phyloP scores from a whole-genome alignment of 2,329 filamentous ascomycete genomes.

The Fusarium illudens region DNA sequence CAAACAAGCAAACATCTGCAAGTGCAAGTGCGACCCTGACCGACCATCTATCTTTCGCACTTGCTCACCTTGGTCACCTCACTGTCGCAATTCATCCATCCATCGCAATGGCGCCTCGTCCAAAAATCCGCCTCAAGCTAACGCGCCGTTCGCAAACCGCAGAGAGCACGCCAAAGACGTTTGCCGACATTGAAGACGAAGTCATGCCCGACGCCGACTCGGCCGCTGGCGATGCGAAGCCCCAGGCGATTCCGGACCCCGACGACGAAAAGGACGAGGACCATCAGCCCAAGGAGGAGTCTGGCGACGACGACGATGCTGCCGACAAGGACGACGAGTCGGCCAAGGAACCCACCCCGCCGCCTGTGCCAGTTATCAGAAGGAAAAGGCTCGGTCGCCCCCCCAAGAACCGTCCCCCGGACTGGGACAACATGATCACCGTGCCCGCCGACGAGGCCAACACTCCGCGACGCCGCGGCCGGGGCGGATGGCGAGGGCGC shows the following conservation, averaged over 20 bases:
- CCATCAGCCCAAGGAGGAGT: constrained; percentile 62
- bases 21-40: neutral
- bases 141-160: constrained; percentile 42
- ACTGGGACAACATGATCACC: constrained; percentile 74
- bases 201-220: constrained; percentile 44
- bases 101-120: constrained; percentile 41
- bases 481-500: constrained; percentile 74
- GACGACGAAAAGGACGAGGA: constrained; percentile 55
- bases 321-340: constrained; percentile 53
- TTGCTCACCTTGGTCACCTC: neutral
- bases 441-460: constrained; percentile 63
- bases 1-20: neutral
- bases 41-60: neutral
- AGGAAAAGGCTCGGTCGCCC: constrained; percentile 84
- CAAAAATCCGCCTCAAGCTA: constrained; percentile 46
- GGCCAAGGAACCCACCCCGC: constrained; percentile 62
- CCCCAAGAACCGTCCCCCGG: constrained; percentile 83
- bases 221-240: constrained; percentile 51
- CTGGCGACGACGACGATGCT: constrained; percentile 51
- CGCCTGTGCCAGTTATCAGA: constrained; percentile 70
- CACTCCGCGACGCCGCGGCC: constrained; percentile 70
- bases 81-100: neutral
- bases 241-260: constrained; percentile 50
- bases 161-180: constrained; percentile 56
- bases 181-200: constrained; percentile 51